phyloP scores from a whole-genome alignment of 116 monocot species.

The Iris pallida region DNA sequence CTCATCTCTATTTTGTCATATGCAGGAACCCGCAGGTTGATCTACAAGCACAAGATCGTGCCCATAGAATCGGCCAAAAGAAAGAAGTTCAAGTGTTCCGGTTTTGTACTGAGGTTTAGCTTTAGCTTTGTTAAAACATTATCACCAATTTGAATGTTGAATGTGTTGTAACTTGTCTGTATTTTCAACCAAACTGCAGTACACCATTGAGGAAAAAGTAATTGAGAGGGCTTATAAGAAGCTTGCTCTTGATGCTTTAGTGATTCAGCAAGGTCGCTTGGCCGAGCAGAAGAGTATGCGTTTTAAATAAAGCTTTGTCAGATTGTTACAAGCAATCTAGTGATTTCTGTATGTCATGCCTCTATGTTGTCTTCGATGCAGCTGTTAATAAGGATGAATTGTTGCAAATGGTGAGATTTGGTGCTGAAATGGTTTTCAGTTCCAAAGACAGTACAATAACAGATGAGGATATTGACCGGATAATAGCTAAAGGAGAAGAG shows the following conservation, averaged over 20 bases:
- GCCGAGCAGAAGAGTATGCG: conserved; percentile 89
- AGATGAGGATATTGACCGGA: conserved; percentile 96
- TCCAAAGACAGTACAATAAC: conserved; percentile 94
- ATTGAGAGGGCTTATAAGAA: conserved; percentile 99
- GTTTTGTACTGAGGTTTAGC: conserved; percentile 92
- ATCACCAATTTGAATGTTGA: neutral
- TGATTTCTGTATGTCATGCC: neutral
- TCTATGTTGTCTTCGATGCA: conserved; percentile 25
- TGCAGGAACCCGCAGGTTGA: conserved; percentile 98
- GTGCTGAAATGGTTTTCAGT: conserved; percentile 99
- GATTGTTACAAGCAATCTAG: neutral
- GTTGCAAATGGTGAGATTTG: conserved; percentile 98
- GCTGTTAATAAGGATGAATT: conserved; percentile 98
- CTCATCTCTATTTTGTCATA: neutral
- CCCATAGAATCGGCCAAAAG: conserved; percentile 98
- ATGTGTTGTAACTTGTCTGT: neutral
- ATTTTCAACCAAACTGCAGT: conserved; percentile 42
- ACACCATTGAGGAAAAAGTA: conserved; percentile 96
- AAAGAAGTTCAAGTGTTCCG: conserved; percentile 99
- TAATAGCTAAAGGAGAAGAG: conserved; percentile 98
- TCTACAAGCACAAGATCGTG: conserved; percentile 99
- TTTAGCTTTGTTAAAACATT: neutral
- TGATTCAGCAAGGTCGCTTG: conserved; percentile 96
- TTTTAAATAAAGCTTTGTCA: conserved; percentile 1
- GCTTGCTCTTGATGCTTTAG: conserved; percentile 97